Base-by-base conservation (phyloP, 345 rosid genomes). In the Populus simonii region DNA sequence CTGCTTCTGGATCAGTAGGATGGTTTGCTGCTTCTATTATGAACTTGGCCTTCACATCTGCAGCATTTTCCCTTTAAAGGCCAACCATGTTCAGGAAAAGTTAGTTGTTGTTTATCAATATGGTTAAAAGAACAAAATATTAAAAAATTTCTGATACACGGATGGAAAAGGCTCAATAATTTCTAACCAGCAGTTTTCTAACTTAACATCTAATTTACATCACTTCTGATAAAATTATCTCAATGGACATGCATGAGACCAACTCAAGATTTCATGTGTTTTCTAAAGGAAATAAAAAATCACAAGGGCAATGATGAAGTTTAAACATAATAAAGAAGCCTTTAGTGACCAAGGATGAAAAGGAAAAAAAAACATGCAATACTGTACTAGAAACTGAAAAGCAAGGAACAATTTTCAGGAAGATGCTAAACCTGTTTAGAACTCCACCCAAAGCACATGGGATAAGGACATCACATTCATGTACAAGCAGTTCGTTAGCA, bases 401-500 rank as follows among this genome's bases (percentile, higher is more conserved):
- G n/a, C n/a, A n/a, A 53, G 27, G 63, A 70, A 33, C 36, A 68
- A 68, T 47, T 70, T 70, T 25, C 16, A 51, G 73, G 35, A 41
- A 79, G 72, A 76, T 41, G 59, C 38, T 81, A 13, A 61, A 96
- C 99, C 89, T 94, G 90, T 92, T 90, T 23, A 96, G 81, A 38
- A 96, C 99, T 79, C 99, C 99, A 29, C 98, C 98, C 80, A 96
- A 85, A 82, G 99, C 98, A 69, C 96, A 92, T 9, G 99, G 97
- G 76, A 96, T 85, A 47, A 96, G 99, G 81, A 96, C 98, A 84
- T 96, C 99, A n/a, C 98, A 96, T 71, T 94, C 98, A 76, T 94
- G 97, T 22, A 85, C 87, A 12, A 96, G 89, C 61, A 96, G 68
- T 82, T 89, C 97, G 25, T 75, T 66, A 25, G 93, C 80, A 80